phyloP scores from a whole-genome alignment of 1,139 yeast genomes.

The Suhomyces atakaporum region DNA sequence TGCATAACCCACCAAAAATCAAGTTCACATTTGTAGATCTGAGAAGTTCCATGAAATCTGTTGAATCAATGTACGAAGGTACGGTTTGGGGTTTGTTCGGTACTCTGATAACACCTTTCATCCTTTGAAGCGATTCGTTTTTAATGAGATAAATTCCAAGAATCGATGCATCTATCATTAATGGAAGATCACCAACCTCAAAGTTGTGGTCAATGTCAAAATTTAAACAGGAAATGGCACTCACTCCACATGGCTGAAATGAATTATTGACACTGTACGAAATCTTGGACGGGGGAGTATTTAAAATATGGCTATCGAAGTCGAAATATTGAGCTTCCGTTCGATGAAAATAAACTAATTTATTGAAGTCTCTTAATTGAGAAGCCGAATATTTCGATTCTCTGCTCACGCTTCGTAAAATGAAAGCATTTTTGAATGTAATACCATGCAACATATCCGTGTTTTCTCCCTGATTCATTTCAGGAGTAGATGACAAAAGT shows the following conservation, averaged over 20 bases:
- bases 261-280: conserved; percentile 35
- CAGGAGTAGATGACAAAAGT: conserved; percentile 26
- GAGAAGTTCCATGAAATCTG: conserved; percentile 17
- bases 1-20: conserved; percentile 43
- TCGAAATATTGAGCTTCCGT: conserved; percentile 32
- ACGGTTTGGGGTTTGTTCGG: conserved; percentile 3
- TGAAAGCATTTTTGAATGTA: conserved; percentile 19
- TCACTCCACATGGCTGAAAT: conserved; percentile 35
- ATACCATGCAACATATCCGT: conserved; percentile 27
- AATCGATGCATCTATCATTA: conserved; percentile 55
- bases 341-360: conserved; percentile 57
- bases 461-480: conserved; percentile 25
- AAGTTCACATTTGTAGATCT: conserved; percentile 14
- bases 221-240: conserved; percentile 40
- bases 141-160: conserved; percentile 48
- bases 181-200: conserved; percentile 38
- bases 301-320: conserved; percentile 50
- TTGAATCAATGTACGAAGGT: conserved; percentile 24
- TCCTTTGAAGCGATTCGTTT: conserved; percentile 8
- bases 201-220: conserved; percentile 28
- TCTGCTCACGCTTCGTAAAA: conserved; percentile 33
- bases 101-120: neutral
- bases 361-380: conserved; percentile 53
- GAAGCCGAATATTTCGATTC: conserved; percentile 47
- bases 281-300: conserved; percentile 49